A percentile compares a stretch with the other conserved stretches of the same genome.
These are phyloP conservation scores for Allium sativum DNA, from an alignment of 106 monocot genomes.

Conservation along the genomic window DNA sequence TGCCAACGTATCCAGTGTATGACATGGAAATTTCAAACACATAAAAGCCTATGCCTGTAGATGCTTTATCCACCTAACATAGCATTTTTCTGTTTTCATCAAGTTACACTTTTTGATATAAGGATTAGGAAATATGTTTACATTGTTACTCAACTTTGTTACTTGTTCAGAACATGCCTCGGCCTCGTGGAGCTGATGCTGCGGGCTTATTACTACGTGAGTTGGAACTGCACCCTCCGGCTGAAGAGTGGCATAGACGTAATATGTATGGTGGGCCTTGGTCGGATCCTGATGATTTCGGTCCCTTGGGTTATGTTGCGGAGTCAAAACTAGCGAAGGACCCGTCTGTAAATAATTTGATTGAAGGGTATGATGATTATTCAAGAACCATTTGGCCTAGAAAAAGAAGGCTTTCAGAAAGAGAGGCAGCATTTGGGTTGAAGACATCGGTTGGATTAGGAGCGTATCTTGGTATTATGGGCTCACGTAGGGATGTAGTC, in stretches of 20 bases:
- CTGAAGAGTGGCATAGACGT: conserved; percentile 97
- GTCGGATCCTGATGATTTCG: conserved; percentile 87
- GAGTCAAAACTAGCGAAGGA: conserved; percentile 34
- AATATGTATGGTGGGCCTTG: conserved; percentile 99
- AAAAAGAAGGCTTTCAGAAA: conserved; percentile 84
- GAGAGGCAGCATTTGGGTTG: conserved; percentile 98
- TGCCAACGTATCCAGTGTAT: no score
- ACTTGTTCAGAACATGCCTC: conserved; percentile 83
- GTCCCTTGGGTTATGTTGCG: conserved; percentile 41
- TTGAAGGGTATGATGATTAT: conserved; percentile 16
- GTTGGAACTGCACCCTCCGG: conserved; percentile 90
- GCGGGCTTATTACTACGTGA: conserved; percentile 95
- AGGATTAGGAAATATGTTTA: no score
- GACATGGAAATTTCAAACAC: no score
- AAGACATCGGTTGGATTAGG: conserved; percentile 89
- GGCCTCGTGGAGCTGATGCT: conserved; percentile 96
- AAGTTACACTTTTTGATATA: no score
- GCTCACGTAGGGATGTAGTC: conserved; percentile 90
- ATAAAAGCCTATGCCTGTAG: no score
- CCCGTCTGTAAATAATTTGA: conserved; percentile 10
- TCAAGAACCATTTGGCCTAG: conserved; percentile 68
- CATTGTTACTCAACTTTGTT: background rate
- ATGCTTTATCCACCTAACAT: no score
- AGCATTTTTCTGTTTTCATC: no score
- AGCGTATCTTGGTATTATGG: conserved; percentile 95